Base-by-base conservation (phyloP, 2,329 filamentous ascomycete species). In the Fusarium begoniae region DNA sequence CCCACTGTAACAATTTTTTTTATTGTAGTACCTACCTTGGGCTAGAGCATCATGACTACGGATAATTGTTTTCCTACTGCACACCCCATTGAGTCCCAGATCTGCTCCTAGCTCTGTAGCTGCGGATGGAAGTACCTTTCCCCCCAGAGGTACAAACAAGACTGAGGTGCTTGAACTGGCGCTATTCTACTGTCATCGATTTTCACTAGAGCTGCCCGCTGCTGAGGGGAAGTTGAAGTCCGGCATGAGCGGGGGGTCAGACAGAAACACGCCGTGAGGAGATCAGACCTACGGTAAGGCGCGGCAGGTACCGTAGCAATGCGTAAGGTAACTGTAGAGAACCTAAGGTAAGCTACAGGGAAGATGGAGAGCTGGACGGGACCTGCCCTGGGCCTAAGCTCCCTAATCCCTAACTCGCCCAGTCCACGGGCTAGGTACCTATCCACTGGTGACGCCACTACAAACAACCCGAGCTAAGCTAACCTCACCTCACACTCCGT, bases 91-190 rank as follows among this genome's bases (percentile, higher is more conserved):
- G 28, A 30, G 30, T 62, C 48, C n/a, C n/a, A 55, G 24, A 47
- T 58, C 30, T 70, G 15, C 64, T 40, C 50, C 41, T 51, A 40
- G 41, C 61, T 60, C 57, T 69, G 62, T 55, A 64, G 40, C 24
- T 78, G 75, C 75, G 75, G 75, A 73, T 78, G 75, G 63, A 69
- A 37, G 75, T 77, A 77, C 55, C 74, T 78, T 72, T 72, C 28
- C 45, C 50, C 44, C 24, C n/a, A 48, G 47, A 70, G 74, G 67
- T 78, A 78, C 75, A 69, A 64, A 75, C 74, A 67, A 58, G 50
- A 55, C n/a, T 45, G 35, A 37, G 35, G 35, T 37, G 30, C 54
- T 72, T 43, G 48, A 66, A 68, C 73, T 75, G 54, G 59, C 74
- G 74, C 75, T 78, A 50, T 28, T 24, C 26, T 24, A 76, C 62